Evolutionary conservation across 2,329 filamentous ascomycete species (phyloP).

Genomic region (Epichloe typhina): DNA sequence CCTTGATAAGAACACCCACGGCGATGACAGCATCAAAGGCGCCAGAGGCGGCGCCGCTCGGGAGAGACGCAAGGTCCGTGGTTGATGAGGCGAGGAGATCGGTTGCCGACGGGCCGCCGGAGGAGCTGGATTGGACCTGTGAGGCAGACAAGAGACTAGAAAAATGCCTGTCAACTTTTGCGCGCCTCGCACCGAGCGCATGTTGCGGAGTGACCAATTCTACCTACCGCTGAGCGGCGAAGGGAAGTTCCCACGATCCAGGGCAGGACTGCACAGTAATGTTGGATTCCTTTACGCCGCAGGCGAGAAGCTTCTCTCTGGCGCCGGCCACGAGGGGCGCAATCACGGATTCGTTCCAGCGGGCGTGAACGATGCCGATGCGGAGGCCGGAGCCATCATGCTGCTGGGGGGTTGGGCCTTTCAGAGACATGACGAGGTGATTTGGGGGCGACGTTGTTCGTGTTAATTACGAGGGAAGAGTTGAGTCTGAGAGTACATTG

Average conservation of each 20-base stretch:
- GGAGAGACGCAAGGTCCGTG: slow-evolving; percentile 48
- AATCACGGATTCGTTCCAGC: slow-evolving; percentile 89
- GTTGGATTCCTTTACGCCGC: slow-evolving; percentile 76
- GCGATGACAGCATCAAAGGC: slow-evolving; percentile 92
- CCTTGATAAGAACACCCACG: slow-evolving; percentile 94
- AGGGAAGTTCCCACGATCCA: slow-evolving; percentile 87
- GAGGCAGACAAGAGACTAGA: slow-evolving; percentile 69
- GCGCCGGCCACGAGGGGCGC: slow-evolving; percentile 70
- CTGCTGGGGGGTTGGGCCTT: slow-evolving; percentile 42
- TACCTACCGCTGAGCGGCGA: slow-evolving; percentile 66
- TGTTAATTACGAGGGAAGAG: neutral
- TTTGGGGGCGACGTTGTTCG: neutral
- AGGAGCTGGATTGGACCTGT: slow-evolving; percentile 63
- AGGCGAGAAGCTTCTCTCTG: slow-evolving; percentile 60
- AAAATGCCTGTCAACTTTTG: neutral
- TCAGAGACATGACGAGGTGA: slow-evolving; percentile 30
- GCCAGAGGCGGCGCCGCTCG: slow-evolving; percentile 29
- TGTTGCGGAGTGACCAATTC: slow-evolving; percentile 5
- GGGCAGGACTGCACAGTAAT: slow-evolving; percentile 84
- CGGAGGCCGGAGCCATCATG: slow-evolving; percentile 63
- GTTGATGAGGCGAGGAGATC: slow-evolving; percentile 62
- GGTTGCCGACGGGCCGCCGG: slow-evolving; percentile 51
- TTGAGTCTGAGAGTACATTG: neutral
- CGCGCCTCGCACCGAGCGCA: too few species aligned
- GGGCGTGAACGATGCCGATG: slow-evolving; percentile 88